Evolutionary conservation across 768 basidiomycete species (phyloP).

Genomic region (Agrocybe pediades): DNA sequence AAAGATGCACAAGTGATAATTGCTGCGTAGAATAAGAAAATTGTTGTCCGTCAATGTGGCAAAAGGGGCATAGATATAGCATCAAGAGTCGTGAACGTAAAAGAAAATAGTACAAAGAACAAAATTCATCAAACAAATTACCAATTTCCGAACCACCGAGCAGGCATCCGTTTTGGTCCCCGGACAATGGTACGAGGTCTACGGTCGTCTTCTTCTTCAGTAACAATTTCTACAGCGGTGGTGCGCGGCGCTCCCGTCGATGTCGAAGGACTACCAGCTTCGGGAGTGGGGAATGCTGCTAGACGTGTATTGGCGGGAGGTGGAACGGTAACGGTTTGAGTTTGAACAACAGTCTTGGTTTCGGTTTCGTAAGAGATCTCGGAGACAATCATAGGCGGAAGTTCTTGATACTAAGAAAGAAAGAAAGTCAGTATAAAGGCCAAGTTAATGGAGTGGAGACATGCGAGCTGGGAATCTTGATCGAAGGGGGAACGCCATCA

Average conservation of each 20-base stretch:
- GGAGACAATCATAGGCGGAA: conserved; percentile 46
- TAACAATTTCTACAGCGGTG: conserved; percentile 68
- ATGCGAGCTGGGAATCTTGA: conserved; percentile 37
- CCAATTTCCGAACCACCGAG: conserved; percentile 66
- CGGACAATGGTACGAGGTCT: conserved; percentile 45
- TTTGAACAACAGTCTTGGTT: conserved; percentile 67
- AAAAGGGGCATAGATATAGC: conserved; percentile 30
- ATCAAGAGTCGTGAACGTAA: conserved; percentile 33
- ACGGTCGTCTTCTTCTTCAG: conserved; percentile 58
- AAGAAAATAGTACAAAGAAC: conserved; percentile 20
- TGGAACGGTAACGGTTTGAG: conserved; percentile 69
- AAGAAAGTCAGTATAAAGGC: conserved; percentile 17
- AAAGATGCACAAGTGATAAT: conserved; percentile 7
- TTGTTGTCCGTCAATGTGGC: conserved; percentile 14
- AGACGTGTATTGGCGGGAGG: conserved; percentile 79
- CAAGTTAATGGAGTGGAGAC: conserved; percentile 14
- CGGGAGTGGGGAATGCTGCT: conserved; percentile 73
- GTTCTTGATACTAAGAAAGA: conserved; percentile 43
- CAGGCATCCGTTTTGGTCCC: conserved; percentile 49
- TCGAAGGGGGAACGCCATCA: conserved; percentile 37
- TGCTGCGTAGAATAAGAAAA: conserved; percentile 19
- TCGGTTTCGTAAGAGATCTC: conserved; percentile 55
- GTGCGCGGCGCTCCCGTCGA: conserved; percentile 71
- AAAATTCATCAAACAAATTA: conserved; percentile 32
- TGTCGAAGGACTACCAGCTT: conserved; percentile 56